These are phyloP conservation scores for Kwoniella newhampshirensis DNA, from an alignment of 768 basidiomycete genomes.

Conservation along the genomic window DNA sequence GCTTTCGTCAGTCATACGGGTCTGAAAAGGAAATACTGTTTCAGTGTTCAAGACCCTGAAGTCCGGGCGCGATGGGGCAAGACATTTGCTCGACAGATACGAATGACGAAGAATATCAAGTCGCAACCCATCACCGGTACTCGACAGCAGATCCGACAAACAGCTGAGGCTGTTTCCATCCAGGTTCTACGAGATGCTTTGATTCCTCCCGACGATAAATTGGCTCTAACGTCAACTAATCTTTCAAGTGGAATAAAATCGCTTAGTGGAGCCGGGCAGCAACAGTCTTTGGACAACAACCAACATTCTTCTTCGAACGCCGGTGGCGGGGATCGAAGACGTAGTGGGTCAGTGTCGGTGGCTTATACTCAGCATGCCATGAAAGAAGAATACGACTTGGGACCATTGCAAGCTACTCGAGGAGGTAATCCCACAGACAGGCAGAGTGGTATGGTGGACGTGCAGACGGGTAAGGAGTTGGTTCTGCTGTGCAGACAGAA, in stretches of 20 bases:
- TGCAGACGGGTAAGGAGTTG: constrained; percentile 76
- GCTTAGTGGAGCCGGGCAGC: not conserved
- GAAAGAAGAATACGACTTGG: constrained; percentile 13
- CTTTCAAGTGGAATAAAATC: not conserved
- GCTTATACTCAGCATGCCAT: constrained; percentile 41
- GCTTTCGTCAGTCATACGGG: constrained; percentile 67
- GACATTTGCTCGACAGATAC: constrained; percentile 33
- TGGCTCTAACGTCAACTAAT: not conserved
- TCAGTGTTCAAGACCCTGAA: constrained; percentile 79
- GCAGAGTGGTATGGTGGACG: constrained; percentile 68
- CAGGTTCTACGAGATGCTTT: constrained; percentile 81
- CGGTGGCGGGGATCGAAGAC: constrained; percentile 41
- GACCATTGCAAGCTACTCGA: constrained; percentile 14
- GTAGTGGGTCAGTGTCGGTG: constrained; percentile 24
- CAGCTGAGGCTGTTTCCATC: constrained; percentile 74
- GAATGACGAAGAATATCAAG: constrained; percentile 12
- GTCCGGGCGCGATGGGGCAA: constrained; percentile 59
- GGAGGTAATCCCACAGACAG: constrained; percentile 36
- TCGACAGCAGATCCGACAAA: constrained; percentile 58
- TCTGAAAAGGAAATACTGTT: constrained; percentile 84
- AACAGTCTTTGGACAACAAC: not conserved
- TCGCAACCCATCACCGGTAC: not conserved
- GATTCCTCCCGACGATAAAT: constrained; percentile 55
- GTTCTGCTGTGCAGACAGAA: constrained; percentile 85
- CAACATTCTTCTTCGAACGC: constrained; percentile 5